phyloP scores from a whole-genome alignment of 1,284 basidiomycete genomes.

The Psilocybe mexicana region DNA sequence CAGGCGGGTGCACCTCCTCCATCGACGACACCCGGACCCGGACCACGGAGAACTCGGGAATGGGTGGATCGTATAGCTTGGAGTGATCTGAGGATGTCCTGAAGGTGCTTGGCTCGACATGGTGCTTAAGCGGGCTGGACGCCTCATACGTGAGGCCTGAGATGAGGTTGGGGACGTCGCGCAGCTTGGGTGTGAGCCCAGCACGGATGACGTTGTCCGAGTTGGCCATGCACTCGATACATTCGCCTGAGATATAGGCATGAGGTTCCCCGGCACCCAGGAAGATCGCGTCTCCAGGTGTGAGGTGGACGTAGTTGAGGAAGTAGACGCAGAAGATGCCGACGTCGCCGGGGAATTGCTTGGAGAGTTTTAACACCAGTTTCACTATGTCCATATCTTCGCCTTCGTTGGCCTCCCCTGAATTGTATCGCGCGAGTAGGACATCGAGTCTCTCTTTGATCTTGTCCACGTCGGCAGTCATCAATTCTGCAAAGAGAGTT shows the following conservation, averaged over 20 bases:
- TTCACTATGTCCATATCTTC: slow-evolving; percentile 53
- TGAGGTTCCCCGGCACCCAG: slow-evolving; percentile 96
- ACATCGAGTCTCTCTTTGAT: slow-evolving; percentile 57
- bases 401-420: slow-evolving; percentile 32
- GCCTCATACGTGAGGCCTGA: slow-evolving; percentile 87
- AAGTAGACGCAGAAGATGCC: slow-evolving; percentile 93
- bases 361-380: slow-evolving; percentile 72
- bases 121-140: slow-evolving; percentile 67
- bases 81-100: slow-evolving; percentile 1
- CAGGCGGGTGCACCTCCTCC: slow-evolving; percentile 53
- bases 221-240: slow-evolving; percentile 97
- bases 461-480: slow-evolving; percentile 64
- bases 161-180: slow-evolving; percentile 91
- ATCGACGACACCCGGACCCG: slow-evolving; percentile 49
- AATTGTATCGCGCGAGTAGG: slow-evolving; percentile 67
- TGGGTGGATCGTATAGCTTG: slow-evolving; percentile 90
- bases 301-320: slow-evolving; percentile 83
- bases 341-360: slow-evolving; percentile 92
- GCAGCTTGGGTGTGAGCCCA: slow-evolving; percentile 94
- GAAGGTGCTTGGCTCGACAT: slow-evolving; percentile 64
- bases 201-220: slow-evolving; percentile 99
- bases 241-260: slow-evolving; percentile 93
- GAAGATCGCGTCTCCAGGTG: slow-evolving; percentile 90
- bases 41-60: slow-evolving; percentile 92
- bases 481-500: slow-evolving; percentile 79